A percentile compares a stretch with the other conserved stretches of the same genome.
Conservation (phyloP, 179 eudicot species). For the Drosera spatulata region DNA sequence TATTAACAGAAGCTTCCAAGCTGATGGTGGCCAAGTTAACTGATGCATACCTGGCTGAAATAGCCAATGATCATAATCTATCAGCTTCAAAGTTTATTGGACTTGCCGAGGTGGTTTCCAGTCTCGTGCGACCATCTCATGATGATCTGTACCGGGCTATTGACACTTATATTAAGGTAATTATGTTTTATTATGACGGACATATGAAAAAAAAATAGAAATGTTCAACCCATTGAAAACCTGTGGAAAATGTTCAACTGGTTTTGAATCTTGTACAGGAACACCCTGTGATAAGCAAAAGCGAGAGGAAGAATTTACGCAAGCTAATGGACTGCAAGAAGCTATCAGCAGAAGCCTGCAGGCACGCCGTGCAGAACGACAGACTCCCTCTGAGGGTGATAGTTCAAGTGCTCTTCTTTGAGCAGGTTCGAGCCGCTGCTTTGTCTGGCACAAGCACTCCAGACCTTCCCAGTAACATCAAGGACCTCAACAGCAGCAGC, state of each 20-base stretch:
- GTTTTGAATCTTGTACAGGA: constrained; percentile 30
- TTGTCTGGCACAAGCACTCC: constrained; percentile 87
- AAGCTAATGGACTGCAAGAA: constrained; percentile 80
- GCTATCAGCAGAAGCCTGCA: constrained; percentile 76
- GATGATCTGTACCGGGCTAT: constrained; percentile 90
- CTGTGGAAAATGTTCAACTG: background rate
- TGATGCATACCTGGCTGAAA: constrained; percentile 75
- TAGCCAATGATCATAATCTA: constrained; percentile 72
- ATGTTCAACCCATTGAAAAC: background rate
- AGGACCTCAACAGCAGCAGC: constrained; percentile 44
- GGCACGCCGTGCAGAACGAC: constrained; percentile 81
- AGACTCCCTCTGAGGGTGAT: constrained; percentile 68
- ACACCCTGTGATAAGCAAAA: constrained; percentile 72
- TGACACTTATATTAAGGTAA: constrained; percentile 87
- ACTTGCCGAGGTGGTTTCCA: constrained; percentile 69
- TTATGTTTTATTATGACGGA: too few relatives aligned
- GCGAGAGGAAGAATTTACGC: constrained; percentile 72
- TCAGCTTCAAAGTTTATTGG: constrained; percentile 48
- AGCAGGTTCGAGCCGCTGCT: constrained; percentile 73
- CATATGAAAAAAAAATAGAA: too few relatives aligned
- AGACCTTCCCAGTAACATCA: constrained; percentile 61
- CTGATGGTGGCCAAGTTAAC: constrained; percentile 87
- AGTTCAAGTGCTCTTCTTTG: constrained; percentile 79
- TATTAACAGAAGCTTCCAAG: constrained; percentile 85
- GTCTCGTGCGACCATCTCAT: constrained; percentile 68